Evolutionary conservation across 2,329 filamentous ascomycete genomes (phyloP).

Genomic region (Xylaria sp.): DNA sequence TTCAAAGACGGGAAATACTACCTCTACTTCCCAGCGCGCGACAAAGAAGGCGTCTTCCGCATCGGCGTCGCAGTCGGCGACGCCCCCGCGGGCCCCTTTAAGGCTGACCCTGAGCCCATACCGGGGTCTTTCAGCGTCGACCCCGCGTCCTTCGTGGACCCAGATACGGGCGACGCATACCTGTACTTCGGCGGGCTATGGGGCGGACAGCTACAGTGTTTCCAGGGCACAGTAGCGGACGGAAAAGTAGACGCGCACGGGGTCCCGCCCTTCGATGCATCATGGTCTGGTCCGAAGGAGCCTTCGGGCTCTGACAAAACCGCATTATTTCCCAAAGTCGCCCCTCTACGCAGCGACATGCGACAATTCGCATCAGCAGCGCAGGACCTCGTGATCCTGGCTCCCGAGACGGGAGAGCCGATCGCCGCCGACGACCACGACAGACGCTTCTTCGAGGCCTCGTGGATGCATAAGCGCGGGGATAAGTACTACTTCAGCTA

Average conservation of each 20-base stretch:
- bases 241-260: constrained; percentile 43
- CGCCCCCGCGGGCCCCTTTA: constrained; percentile 75
- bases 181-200: constrained; percentile 83
- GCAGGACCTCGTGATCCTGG: constrained; percentile 71
- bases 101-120: constrained; percentile 71
- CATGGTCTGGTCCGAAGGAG: constrained; percentile 67
- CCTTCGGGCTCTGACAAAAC: constrained; percentile 63
- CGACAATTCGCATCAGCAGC: constrained; percentile 65
- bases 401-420: constrained; percentile 66
- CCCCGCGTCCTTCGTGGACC: constrained; percentile 78
- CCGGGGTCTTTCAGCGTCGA: constrained; percentile 79
- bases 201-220: constrained; percentile 85
- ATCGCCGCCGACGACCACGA: constrained; percentile 76
- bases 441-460: constrained; percentile 80
- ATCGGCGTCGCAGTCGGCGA: constrained; percentile 76
- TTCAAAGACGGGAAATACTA: constrained; percentile 73
- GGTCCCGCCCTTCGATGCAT: constrained; percentile 60
- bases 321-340: constrained; percentile 75
- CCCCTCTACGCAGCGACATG: constrained; percentile 72
- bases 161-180: constrained; percentile 68
- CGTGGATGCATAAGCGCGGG: constrained; percentile 79
- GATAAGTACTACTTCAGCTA: constrained; percentile 80
- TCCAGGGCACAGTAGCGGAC: constrained; percentile 64
- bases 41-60: constrained; percentile 74
- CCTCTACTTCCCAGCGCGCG: constrained; percentile 80